Conservation (phyloP, 306 rosid genomes). For the Sophora flavescens region DNA sequence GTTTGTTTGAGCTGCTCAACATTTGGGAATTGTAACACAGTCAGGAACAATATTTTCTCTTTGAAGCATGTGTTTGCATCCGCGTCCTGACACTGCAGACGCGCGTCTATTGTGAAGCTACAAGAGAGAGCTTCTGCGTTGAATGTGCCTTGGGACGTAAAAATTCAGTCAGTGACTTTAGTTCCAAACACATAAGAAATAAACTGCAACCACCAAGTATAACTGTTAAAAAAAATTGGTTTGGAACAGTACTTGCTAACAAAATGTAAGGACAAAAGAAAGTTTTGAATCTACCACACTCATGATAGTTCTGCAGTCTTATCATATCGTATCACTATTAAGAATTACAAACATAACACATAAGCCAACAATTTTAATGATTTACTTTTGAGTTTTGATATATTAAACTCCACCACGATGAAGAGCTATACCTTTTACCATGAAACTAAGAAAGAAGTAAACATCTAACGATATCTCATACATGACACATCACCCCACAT, state of each 20-base stretch:
- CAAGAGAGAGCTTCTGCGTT: no score
- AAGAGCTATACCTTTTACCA: neutral
- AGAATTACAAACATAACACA: neutral
- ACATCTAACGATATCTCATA: no score
- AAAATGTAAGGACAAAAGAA: neutral
- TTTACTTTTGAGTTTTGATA: neutral
- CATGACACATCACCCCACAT: neutral
- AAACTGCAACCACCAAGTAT: conserved; percentile 52
- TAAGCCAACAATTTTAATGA: neutral
- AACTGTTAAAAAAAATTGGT: neutral
- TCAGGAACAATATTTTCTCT: conserved; percentile 76
- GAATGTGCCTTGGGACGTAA: no score
- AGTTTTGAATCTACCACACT: neutral
- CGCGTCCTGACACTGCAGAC: no score
- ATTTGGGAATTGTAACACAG: conserved; percentile 90
- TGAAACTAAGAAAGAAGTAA: neutral
- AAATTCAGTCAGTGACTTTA: no score
- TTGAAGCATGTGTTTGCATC: no score
- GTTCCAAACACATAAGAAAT: conserved; percentile 42
- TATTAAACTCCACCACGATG: neutral
- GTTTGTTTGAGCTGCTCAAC: conserved; percentile 64
- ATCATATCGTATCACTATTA: neutral
- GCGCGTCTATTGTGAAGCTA: no score
- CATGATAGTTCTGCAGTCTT: neutral
- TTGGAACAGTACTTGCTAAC: neutral